Conservation (phyloP, 148 eudicot genomes). For the Camellia sinensis region DNA sequence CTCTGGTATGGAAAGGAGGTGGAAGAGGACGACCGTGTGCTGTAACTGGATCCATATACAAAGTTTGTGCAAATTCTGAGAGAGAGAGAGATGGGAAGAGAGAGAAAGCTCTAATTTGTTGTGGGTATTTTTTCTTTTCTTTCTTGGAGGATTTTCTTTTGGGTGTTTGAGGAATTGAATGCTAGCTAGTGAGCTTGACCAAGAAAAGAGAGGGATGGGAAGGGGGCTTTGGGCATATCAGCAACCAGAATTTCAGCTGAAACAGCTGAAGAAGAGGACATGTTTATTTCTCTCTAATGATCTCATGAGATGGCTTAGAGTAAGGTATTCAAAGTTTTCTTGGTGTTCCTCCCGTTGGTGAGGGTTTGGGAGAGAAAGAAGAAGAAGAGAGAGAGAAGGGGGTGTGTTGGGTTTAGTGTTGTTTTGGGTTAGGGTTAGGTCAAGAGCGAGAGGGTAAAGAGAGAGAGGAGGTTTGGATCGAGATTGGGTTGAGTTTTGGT, state of each 20-base stretch:
- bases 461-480: constrained; percentile 8
- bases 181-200: not conserved
- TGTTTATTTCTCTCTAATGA: constrained; percentile 13
- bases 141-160: not conserved
- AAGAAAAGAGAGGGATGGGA: not conserved
- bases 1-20: constrained; percentile 44
- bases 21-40: constrained; percentile 46
- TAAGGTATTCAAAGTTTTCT: not conserved
- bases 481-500: constrained; percentile 16
- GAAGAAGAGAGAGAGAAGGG: not conserved
- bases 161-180: not conserved
- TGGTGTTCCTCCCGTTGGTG: not conserved
- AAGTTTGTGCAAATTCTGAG: not conserved
- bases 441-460: constrained; percentile 15
- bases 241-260: constrained; percentile 19
- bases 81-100: not conserved
- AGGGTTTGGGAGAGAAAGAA: constrained; percentile 7
- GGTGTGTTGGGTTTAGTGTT: not conserved
- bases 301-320: not conserved
- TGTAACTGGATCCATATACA: constrained; percentile 42
- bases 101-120: not conserved
- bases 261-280: constrained; percentile 15
- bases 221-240: not conserved
- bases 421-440: constrained; percentile 47
- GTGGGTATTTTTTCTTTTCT: not conserved